Base-by-base conservation (phyloP, 352 stramenopile genomes). In the Phytophthora citrophthora region DNA sequence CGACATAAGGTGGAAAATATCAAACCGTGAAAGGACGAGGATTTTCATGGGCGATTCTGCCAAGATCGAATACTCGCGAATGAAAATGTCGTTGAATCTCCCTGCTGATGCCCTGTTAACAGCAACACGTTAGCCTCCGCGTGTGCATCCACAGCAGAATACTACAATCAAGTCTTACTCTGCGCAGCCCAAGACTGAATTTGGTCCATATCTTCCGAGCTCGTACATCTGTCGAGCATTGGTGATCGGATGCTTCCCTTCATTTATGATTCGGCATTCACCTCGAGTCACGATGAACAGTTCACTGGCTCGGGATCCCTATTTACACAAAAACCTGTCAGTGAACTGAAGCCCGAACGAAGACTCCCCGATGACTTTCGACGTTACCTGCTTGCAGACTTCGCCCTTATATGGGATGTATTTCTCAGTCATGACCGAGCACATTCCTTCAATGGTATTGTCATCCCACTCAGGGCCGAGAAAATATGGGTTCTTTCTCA, bases 1-100 rank as follows among this genome's bases (percentile, higher is more conserved):
- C 6, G 83, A 88, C 77, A 91, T 90, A 13, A 94, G 66, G 53
- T 94, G 86, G 52, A 94, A 94, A 9, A 93, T 91, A 39, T 94
- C 83, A 51, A 93, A 94, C 23, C 86, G 77, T 20, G 86, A 94
- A n/a, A 94, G 68, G 18, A 94, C 76, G 12, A 94, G 81, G 34
- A 93, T 62, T 39, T 90, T 90, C 47, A 94, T 86, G 0, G 84
- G 86, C 0, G 81, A 91, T 54, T 90, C 74, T 1, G 86, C 86
- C 24, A 81, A 68, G 24, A 94, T 86, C n/a, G 86, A 89, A 67
- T 90, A 91, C 27, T 90, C 77, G 8, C 86, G 83, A 11, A 88
- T 71, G 27, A 78, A 86, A 44, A 94, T 93, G 54, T 94, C 86
- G 47, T 90, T 93, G 43, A 93, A 94, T 53, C 75, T 89, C 7